Base-by-base conservation (phyloP, 257 asterid genomes). In the Rubia yunnanensis region DNA sequence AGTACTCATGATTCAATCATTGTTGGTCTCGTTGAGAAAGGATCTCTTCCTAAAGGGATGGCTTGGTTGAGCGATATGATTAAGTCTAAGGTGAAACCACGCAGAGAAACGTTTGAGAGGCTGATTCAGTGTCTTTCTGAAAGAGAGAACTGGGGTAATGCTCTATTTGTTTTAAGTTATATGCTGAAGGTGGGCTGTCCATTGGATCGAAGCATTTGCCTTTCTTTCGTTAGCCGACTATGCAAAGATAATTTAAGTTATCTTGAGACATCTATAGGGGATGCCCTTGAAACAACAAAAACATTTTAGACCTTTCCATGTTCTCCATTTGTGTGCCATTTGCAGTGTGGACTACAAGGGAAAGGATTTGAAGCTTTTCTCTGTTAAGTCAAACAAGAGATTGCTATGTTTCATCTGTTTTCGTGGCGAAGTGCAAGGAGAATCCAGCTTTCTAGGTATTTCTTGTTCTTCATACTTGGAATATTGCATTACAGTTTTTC, bases 181-280 rank as follows among this genome's bases (percentile, higher is more conserved):
- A 85, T 80, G 88, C 73, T 81, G 70, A 75, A 81, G 73, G 55
- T 79, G 68, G 91, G 91, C 24, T 80, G 75, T 76, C 67, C 65
- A 23, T 77, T 73, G 5, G 64, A 67, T 65, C 65, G 69, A 72
- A 55, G 64, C 68, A 50, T 73, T 65, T 71, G 80, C 60, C 39
- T 8, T 72, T 76, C 72, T 60, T 58, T 80, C 71, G 88, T 84
- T 62, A 49, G 65, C 67, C 74, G 78, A 78, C 83, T 84, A 39
- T 82, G 88, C 76, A 74, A 70, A 65, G 85, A 68, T 67, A 66
- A 72, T 63, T 28, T 64, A 20, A 71, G 28, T 56, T 66, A 50
- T 23, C 50, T 66, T 48, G 74, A 74, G 72, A 69, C 59, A 22
- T 69, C 59, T 38, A 56, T 79, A 26, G 69, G 63, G 44, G 52